phyloP scores from a whole-genome alignment of 768 basidiomycete genomes.

The Cystofilobasidium macerans region DNA sequence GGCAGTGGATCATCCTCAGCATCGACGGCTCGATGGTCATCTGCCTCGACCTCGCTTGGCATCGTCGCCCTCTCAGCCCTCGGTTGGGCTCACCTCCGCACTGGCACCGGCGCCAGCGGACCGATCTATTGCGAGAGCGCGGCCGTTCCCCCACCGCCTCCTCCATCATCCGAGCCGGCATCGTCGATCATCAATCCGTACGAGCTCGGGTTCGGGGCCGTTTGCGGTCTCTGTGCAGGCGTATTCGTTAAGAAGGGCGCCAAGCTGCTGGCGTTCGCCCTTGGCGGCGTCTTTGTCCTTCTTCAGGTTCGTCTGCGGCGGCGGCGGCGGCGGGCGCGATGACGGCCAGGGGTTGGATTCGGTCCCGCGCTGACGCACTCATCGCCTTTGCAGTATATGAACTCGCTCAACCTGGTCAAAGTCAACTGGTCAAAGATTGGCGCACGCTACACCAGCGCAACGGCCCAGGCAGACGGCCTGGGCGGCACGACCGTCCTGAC shows the following conservation, averaged over 20 bases:
- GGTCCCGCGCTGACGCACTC: neutral
- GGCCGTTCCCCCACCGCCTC: neutral
- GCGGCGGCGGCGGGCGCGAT: too few relatives aligned
- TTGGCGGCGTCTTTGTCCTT: constrained; percentile 84
- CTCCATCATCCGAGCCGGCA: neutral
- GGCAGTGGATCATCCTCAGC: too few relatives aligned
- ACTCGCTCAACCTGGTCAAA: constrained; percentile 19
- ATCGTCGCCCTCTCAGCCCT: neutral
- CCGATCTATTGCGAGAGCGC: neutral
- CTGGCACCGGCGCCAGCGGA: neutral
- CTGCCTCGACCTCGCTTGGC: neutral
- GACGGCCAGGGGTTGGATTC: too few relatives aligned
- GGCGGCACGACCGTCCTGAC: constrained; percentile 13
- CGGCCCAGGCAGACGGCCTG: neutral
- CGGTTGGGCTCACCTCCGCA: neutral
- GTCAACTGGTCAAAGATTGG: constrained; percentile 23
- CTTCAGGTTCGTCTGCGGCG: constrained; percentile 73
- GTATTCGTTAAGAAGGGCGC: constrained; percentile 94
- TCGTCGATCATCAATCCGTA: constrained; percentile 65
- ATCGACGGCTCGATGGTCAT: neutral
- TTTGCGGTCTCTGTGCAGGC: constrained; percentile 77
- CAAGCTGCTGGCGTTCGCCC: constrained; percentile 63
- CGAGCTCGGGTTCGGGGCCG: constrained; percentile 79
- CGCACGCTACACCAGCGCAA: neutral
- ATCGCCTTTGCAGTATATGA: constrained; percentile 3